Percentiles rank a stretch among this genome's conserved stretches.
Conservation (phyloP, 2,329 filamentous ascomycete species). For the Monosporascus sp. region DNA sequence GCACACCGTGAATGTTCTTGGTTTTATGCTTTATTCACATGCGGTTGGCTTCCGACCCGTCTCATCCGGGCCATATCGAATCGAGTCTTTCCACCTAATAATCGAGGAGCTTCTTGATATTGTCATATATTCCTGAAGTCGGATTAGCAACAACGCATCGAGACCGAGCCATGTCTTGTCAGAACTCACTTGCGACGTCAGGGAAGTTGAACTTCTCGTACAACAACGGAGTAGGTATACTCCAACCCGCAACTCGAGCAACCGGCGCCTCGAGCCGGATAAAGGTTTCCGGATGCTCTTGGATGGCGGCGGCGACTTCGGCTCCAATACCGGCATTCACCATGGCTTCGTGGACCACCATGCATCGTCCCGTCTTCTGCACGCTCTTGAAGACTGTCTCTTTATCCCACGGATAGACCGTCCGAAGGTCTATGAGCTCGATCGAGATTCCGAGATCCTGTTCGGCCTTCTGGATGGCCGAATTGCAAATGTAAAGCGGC, state of each 20-base stretch:
- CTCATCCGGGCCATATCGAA: too few relatives aligned
- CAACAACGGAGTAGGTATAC: conserved; percentile 71
- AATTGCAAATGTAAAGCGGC: conserved; percentile 76
- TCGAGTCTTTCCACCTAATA: conserved; percentile 40
- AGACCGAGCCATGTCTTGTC: neutral
- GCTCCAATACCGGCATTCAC: conserved; percentile 84
- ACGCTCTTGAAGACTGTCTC: conserved; percentile 76
- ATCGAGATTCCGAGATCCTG: conserved; percentile 72
- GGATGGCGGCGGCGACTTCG: conserved; percentile 82
- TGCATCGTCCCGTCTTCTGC: conserved; percentile 75
- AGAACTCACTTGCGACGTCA: conserved; percentile 74
- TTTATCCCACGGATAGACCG: conserved; percentile 89
- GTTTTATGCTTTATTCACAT: too few relatives aligned
- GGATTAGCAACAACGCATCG: conserved; percentile 19
- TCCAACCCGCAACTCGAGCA: conserved; percentile 82
- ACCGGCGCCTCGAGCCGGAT: conserved; percentile 80
- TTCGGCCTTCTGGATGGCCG: conserved; percentile 68
- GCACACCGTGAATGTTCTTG: too few relatives aligned
- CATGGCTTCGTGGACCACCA: conserved; percentile 92
- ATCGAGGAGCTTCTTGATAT: conserved; percentile 60
- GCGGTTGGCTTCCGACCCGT: too few relatives aligned
- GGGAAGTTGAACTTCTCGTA: conserved; percentile 81
- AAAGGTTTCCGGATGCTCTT: conserved; percentile 73
- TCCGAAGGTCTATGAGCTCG: conserved; percentile 83
- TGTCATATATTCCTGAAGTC: conserved; percentile 61